Percentiles rank a stretch among this genome's conserved stretches.
phyloP scores from a whole-genome alignment of 805 yeast species.

The Sugiyamaella mastotermitis region DNA sequence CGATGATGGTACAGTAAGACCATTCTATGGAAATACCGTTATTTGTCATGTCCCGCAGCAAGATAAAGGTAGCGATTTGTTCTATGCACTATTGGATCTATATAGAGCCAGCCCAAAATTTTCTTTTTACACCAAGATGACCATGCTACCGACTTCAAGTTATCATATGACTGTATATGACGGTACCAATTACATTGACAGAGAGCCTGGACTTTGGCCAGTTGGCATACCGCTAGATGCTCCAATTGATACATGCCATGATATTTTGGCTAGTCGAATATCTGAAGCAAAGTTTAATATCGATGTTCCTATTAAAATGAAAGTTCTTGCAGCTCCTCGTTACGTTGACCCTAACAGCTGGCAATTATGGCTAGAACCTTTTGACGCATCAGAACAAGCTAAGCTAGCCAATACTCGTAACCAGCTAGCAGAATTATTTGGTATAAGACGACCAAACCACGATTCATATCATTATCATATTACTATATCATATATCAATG shows the following conservation, averaged over 20 bases:
- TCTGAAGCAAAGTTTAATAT: background rate
- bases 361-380: constrained; percentile 1
- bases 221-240: background rate
- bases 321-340: background rate
- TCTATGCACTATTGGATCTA: background rate
- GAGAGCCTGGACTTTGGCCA: constrained; percentile 5
- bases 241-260: constrained; percentile 4
- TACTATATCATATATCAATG: constrained; percentile 4
- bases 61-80: background rate
- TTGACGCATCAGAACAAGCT: background rate
- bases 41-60: constrained; percentile 9
- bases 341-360: background rate
- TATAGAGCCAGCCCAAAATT: constrained; percentile 1
- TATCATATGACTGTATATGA: constrained; percentile 7
- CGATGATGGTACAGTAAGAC: constrained; percentile 5
- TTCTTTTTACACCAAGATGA: constrained; percentile 2
- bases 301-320: constrained; percentile 4
- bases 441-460: background rate
- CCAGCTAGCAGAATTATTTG: constrained; percentile 1
- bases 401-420: constrained; percentile 1
- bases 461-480: constrained; percentile 3
- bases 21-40: constrained; percentile 6
- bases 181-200: constrained; percentile 4
- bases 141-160: constrained; percentile 8
- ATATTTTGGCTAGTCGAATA: background rate